A percentile compares a stretch with the other conserved stretches of the same genome.
These are phyloP conservation scores for Lichtheimia ornata DNA, from an alignment of 371 early-diverging fungal species.

Conservation along the genomic window DNA sequence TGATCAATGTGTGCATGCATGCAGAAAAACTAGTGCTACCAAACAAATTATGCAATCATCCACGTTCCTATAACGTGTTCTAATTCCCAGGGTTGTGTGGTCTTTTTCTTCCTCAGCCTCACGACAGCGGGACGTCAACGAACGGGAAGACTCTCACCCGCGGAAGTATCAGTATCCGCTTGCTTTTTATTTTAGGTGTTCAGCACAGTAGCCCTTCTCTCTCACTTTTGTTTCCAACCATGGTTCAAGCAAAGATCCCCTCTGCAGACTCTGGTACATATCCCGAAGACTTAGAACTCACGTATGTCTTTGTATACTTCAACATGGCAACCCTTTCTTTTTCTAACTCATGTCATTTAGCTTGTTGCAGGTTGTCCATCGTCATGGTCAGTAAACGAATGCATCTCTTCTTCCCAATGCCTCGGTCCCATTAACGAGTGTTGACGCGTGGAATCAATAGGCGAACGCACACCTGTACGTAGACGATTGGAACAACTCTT, in stretches of 20 bases:
- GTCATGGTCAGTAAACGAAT: conserved; percentile 50
- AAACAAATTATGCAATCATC: too few relatives aligned
- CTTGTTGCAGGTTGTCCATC: conserved; percentile 53
- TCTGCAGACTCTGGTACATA: conserved; percentile 12
- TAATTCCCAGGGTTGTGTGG: too few relatives aligned
- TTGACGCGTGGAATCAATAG: conserved; percentile 14
- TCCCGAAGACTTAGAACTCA: conserved; percentile 11
- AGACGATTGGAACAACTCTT: conserved; percentile 38
- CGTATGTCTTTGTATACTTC: neutral
- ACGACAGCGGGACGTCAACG: too few relatives aligned
- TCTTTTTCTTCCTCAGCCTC: too few relatives aligned
- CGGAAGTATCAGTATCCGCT: too few relatives aligned
- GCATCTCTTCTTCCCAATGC: neutral
- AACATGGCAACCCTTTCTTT: neutral
- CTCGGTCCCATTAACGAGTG: too few relatives aligned
- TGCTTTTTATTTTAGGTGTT: too few relatives aligned
- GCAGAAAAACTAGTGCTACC: too few relatives aligned
- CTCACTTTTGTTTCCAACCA: neutral
- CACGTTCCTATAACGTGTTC: too few relatives aligned
- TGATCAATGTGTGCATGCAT: too few relatives aligned
- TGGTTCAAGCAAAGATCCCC: conserved; percentile 7
- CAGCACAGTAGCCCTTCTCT: too few relatives aligned
- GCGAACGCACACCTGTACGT: conserved; percentile 59
- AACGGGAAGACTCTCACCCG: too few relatives aligned
- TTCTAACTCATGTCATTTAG: conserved; percentile 16